Evolutionary conservation across 2,329 filamentous ascomycete species (phyloP), one percentile per base, ranked within the genome.

Genomic region (Colletotrichum sp.): DNA sequence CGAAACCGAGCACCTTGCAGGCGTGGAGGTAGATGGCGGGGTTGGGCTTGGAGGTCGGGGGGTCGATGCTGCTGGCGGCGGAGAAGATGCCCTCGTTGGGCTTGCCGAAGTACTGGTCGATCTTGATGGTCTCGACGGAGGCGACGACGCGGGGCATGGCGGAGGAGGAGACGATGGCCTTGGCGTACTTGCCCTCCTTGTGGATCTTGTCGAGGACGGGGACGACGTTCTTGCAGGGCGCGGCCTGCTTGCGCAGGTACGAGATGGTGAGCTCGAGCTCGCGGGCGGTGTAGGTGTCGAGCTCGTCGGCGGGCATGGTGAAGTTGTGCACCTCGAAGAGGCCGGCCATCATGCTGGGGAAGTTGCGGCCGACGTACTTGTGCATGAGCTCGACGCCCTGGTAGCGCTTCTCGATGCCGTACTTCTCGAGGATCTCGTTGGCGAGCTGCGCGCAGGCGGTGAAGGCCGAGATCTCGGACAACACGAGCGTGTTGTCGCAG

Each of bases 301-400:
- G 86, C 82, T 98, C 94, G 3, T 91, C 92, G 24, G 89, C 84
- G 49, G 86, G 81, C 86, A 98, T 91, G 69, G 89, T 86, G 86
- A 98, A 96, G 85, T 89, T 88, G 89, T 95, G 93, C 85, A 95
- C 93, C 84, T 91, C 87, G 86, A 96, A 93, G 77, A 98, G 91
- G 76, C 92, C 92, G 76, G 88, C 86, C 87, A 98, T 93, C 95
- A 98, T 98, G 86, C 95, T 95, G 80, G 95, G 95, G 90, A 98
- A 98, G 90, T 98, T 98, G 85, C 96, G 94, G 81, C 96, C 96
- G 80, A 98, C 95, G 82, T 97, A 98, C 87, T 98, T 94, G 80
- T 90, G 88, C 87, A 98, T 95, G 78, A 98, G 93, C 77, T 92
- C 90, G 62, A 93, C 91, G 82, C 94, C 94, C 7, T 94, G 95